These are phyloP conservation scores for Penicillium sp. DNA, from an alignment of 2,329 filamentous ascomycete species.

Conservation along the genomic window DNA sequence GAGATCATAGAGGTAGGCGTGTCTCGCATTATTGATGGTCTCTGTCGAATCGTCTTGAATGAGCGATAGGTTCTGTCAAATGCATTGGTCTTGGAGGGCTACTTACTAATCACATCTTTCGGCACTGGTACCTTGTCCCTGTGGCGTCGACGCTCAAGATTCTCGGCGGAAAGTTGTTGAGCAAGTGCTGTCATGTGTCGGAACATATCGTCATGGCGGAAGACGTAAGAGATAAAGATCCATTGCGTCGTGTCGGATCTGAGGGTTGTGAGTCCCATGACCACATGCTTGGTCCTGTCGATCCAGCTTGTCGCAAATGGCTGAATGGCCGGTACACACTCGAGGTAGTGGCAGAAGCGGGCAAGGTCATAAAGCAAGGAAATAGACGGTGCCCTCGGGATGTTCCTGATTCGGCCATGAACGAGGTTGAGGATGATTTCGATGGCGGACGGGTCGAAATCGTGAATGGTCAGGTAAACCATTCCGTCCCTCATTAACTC, in stretches of 20 bases:
- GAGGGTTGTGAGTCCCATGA: not conserved
- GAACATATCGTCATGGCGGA: not conserved
- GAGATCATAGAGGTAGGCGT: not conserved
- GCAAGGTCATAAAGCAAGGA: not conserved
- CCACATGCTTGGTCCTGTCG: not conserved
- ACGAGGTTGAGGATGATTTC: not conserved
- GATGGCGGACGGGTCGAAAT: not conserved
- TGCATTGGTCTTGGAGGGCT: too few relatives aligned
- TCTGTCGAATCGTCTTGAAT: not conserved
- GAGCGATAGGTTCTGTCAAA: not conserved
- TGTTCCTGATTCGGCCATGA: not conserved
- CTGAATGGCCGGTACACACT: not conserved
- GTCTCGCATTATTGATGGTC: not conserved
- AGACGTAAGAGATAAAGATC: not conserved
- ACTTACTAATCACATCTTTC: not conserved
- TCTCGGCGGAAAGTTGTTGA: not conserved
- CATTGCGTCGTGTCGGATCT: not conserved
- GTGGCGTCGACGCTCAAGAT: not conserved
- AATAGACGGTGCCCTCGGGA: not conserved
- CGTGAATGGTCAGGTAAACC: not conserved
- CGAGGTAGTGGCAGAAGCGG: not conserved
- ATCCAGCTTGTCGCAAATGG: not conserved
- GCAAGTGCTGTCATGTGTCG: not conserved
- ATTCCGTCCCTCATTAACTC: not conserved
- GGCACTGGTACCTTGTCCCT: not conserved